Percentiles rank a stretch among this genome's conserved stretches.
phyloP scores from a whole-genome alignment of 805 yeast genomes.

The Spathaspora girioi region DNA sequence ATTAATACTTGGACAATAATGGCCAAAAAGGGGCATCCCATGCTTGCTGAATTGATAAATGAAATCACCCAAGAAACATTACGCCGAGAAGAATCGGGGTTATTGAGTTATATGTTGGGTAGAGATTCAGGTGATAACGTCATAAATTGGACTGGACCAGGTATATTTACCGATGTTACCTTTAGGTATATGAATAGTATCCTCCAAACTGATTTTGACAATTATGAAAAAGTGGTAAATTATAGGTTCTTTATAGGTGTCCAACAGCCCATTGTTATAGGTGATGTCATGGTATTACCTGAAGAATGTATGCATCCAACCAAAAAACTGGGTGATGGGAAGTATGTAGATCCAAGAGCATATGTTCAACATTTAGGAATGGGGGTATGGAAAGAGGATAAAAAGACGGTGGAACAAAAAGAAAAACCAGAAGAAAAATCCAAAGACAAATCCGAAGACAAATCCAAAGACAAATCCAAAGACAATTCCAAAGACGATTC shows the following conservation, averaged over 20 bases:
- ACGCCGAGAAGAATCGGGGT: slow-evolving; percentile 43
- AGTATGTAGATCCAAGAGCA: too few relatives aligned
- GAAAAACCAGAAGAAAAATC: slow-evolving; percentile 9
- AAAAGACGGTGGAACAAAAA: too few relatives aligned
- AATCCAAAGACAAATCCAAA: too few relatives aligned
- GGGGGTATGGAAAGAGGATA: too few relatives aligned
- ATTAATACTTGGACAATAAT: slow-evolving; percentile 97
- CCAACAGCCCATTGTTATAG: slow-evolving; percentile 50
- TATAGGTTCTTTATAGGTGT: slow-evolving; percentile 61
- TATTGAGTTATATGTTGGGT: slow-evolving; percentile 22
- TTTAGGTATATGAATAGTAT: slow-evolving; percentile 59
- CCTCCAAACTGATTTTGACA: slow-evolving; percentile 22
- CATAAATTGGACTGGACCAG: slow-evolving; percentile 96
- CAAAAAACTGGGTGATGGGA: too few relatives aligned
- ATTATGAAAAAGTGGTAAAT: slow-evolving; percentile 24
- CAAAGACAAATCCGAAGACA: too few relatives aligned
- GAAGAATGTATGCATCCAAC: too few relatives aligned
- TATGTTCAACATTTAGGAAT: too few relatives aligned
- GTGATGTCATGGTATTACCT: slow-evolving; percentile 74
- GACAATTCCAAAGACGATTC: too few relatives aligned
- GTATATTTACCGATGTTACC: slow-evolving; percentile 83
- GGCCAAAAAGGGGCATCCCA: slow-evolving; percentile 92
- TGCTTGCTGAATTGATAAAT: slow-evolving; percentile 72
- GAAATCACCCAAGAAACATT: slow-evolving; percentile 75
- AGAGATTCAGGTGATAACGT: slow-evolving; percentile 15